Evolutionary conservation across 2,329 filamentous ascomycete species (phyloP), one percentile per base, ranked within the genome.

Genomic region (Verticillium zaregamsianum): DNA sequence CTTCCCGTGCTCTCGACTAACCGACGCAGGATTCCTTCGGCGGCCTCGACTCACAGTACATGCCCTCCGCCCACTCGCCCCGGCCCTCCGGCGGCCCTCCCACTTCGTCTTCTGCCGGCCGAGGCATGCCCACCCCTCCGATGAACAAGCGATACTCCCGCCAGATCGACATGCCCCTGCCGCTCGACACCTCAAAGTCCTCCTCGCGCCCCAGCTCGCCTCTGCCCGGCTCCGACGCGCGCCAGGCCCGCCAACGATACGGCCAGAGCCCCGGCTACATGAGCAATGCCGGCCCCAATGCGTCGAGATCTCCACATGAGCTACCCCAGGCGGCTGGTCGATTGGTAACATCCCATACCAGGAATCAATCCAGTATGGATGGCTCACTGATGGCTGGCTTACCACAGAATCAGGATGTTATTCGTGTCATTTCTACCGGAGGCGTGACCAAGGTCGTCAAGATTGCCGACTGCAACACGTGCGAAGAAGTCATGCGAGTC

Each of bases 361-460:
- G 91, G 71, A 91, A 91, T 68, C 90, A 90, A 69, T 91, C 90
- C 60, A 96, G 92, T 75, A 83, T 94, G 71, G 93, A 97, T 75
- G 90, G 89, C 65, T 89, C 92, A 68, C 88, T 94, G 66, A 95
- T 94, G 84, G 91, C 92, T 67, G 90, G 90, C 63, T 80, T 97
- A 70, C 93, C 93, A 62, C 85, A 89, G 66, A 91, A 93, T 75
- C 92, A 96, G 74, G 90, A 93, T 63, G 87, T 97, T 64, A 96
- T 98, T 66, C 87, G 93, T 65, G 92, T 97, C 67, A 97, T 98
- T 71, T 97, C 91, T 67, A 95, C 93, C 57, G 92, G 89, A 65
- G 95, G 93, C 59, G 88, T 93, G 64, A 96, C 93, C 57, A 97
- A 96, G 71, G 93, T 97, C 28, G 88, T 99, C 71, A 95, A 95